Evolutionary conservation across 2,329 filamentous ascomycete genomes (phyloP).

Genomic region (Fusarium verticillioides): DNA sequence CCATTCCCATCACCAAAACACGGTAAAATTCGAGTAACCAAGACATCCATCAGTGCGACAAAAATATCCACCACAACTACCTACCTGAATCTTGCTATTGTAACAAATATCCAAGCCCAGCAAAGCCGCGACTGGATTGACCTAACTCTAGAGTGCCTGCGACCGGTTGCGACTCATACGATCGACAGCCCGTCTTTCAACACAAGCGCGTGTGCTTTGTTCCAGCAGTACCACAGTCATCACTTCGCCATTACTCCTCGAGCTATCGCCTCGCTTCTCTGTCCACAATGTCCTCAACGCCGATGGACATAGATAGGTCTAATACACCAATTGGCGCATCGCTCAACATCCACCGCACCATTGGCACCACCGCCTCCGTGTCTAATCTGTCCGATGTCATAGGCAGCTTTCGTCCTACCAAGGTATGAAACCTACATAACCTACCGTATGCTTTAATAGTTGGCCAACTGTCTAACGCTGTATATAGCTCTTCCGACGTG

Average conservation of each 20-base stretch:
- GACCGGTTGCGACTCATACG: background rate
- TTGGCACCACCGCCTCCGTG: constrained; percentile 57
- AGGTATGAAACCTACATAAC: constrained; percentile 64
- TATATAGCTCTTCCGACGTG: constrained; percentile 66
- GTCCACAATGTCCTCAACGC: constrained; percentile 60
- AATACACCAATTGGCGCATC: constrained; percentile 55
- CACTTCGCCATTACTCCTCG: background rate
- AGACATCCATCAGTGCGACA: background rate
- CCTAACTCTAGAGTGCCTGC: background rate
- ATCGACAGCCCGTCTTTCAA: background rate
- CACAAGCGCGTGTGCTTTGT: constrained; percentile 8
- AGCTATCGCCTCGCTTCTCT: background rate
- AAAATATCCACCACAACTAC: background rate
- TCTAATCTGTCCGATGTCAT: constrained; percentile 83
- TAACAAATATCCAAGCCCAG: background rate
- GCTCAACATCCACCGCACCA: constrained; percentile 62
- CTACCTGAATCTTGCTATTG: background rate
- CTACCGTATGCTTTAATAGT: background rate
- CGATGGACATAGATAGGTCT: constrained; percentile 67
- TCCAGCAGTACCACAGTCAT: background rate
- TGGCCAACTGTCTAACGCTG: background rate
- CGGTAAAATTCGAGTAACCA: background rate
- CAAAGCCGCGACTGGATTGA: background rate
- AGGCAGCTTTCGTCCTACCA: constrained; percentile 79
- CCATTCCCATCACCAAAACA: constrained; percentile 20